Evolutionary conservation across 495 filamentous ascomycete genomes (phyloP), one percentile per base, ranked within the genome.

Genomic region (Tuber brumale): DNA sequence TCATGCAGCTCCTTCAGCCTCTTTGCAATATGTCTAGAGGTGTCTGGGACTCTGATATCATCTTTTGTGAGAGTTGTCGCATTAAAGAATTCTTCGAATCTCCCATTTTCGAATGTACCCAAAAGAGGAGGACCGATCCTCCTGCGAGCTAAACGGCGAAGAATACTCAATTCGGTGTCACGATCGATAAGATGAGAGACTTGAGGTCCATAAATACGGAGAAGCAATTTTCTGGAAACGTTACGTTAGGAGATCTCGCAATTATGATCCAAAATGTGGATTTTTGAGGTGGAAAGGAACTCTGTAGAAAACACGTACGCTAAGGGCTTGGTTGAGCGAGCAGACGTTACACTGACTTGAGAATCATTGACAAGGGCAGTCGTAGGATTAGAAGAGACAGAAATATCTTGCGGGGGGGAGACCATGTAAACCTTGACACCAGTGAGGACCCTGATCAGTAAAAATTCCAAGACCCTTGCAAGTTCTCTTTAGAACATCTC

Each of bases 1-100:
- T 96, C 93, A 79, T 99, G 95, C 35, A 99, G 87, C 84, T 99
- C 95, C 76, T 94, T 88, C 93, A 99, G 97, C 57, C 95, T 91
- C 86, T 98, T 99, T n/a, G 95, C 94, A 83, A 99, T 98, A 79
- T 97, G 92, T 80, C 89, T 92, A 51, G 92, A 94, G 0, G 92
- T 97, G 44, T 92, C 91, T 3, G 94, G 91, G 72, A 90, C 88
- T 37, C 93, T 90, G 72, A 99, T 85, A 81, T 97, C 93, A 16
- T 88, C 85, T 4, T 91, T 86, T 0, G 91, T 94, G 44, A 99
- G 86, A 2, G 95, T 90, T 35, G 87, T 86, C 0, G 96, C 93
- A 81, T 97, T 88, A 83, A 90, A 97, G 77, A 83, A 83, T 84
- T 98, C 90, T 84, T 99, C 95, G 78, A 99, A 98, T 31, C 95